Base-by-base conservation (phyloP, 108 stramenopile species). In the Cylindrotheca closterium region DNA sequence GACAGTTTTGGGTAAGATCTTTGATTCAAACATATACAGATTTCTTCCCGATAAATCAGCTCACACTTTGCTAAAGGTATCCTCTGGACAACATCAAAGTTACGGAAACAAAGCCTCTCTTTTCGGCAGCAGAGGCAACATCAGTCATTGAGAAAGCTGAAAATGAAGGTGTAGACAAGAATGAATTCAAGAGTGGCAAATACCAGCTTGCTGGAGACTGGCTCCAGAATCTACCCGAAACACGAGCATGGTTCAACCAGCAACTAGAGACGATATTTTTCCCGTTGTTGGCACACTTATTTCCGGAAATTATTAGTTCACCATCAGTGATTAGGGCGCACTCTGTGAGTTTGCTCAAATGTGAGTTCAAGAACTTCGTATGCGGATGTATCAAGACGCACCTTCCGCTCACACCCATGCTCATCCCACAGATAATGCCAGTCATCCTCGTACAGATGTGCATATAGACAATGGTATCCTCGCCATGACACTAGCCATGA, bases 381-480 rank as follows among this genome's bases (percentile, higher is more conserved):
- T n/a, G n/a, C n/a, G n/a, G n/a, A n/a, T n/a, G n/a, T n/a, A n/a
- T n/a, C n/a, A n/a, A n/a, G n/a, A n/a, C n/a, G n/a, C n/a, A n/a
- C n/a, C n/a, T n/a, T n/a, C n/a, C n/a, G n/a, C n/a, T n/a, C n/a
- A n/a, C n/a, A n/a, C n/a, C n/a, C n/a, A n/a, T n/a, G n/a, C n/a
- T n/a, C n/a, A n/a, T n/a, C n/a, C n/a, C n/a, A n/a, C n/a, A n/a
- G n/a, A 86, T 67, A 86, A 86, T 64, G 50, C 76, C 12, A 79
- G 75, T 27, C 85, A 86, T 67, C 85, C 85, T 29, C 63, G 85
- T 24, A 86, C 85, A 1, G 85, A 86, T 59, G 72, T 82, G 1
- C 85, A 86, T 30, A 77, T 86, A 61, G 85, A 86, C 51, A 86
- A 86, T 70, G 85, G 85, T 7, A 82, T 86, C 30, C 47, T 86